Conservation (phyloP, 1,284 basidiomycete genomes). For the Sporisorium graminicola region DNA sequence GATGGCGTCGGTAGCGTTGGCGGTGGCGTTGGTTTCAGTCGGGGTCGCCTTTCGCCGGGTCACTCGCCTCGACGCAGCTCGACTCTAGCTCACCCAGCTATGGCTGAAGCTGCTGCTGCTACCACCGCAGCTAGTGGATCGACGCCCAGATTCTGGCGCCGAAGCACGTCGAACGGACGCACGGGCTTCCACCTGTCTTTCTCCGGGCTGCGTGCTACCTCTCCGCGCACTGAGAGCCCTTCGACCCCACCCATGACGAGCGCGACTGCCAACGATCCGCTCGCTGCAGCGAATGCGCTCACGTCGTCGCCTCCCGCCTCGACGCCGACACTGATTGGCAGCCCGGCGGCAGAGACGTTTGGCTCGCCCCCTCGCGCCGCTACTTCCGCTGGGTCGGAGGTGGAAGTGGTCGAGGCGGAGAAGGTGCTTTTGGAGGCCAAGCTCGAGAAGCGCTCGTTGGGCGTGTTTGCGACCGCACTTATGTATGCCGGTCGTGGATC, state of each 20-base stretch:
- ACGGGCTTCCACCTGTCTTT: conserved; percentile 48
- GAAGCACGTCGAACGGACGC: conserved; percentile 38
- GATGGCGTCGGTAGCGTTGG: background rate
- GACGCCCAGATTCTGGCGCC: conserved; percentile 42
- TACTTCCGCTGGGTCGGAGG: background rate
- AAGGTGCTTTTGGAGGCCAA: conserved; percentile 16
- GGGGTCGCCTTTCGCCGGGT: conserved; percentile 22
- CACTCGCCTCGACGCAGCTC: conserved; percentile 36
- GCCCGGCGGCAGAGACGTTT: background rate
- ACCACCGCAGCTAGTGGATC: conserved; percentile 1
- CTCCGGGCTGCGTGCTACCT: conserved; percentile 34
- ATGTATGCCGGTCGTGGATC: conserved; percentile 34
- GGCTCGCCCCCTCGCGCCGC: background rate
- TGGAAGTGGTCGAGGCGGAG: conserved; percentile 1
- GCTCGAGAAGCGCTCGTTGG: conserved; percentile 20
- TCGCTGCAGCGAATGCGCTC: background rate
- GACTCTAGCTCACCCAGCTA: conserved; percentile 25
- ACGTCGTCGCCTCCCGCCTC: conserved; percentile 6
- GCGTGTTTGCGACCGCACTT: conserved; percentile 38
- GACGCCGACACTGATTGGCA: background rate
- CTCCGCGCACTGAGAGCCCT: conserved; percentile 17
- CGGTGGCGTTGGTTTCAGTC: background rate
- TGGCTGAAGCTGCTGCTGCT: conserved; percentile 20
- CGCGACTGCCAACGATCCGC: conserved; percentile 9
- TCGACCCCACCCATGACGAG: conserved; percentile 7